Evolutionary conservation across 495 filamentous ascomycete genomes (phyloP).

Genomic region (Pseudomonodictys pantanalensis): DNA sequence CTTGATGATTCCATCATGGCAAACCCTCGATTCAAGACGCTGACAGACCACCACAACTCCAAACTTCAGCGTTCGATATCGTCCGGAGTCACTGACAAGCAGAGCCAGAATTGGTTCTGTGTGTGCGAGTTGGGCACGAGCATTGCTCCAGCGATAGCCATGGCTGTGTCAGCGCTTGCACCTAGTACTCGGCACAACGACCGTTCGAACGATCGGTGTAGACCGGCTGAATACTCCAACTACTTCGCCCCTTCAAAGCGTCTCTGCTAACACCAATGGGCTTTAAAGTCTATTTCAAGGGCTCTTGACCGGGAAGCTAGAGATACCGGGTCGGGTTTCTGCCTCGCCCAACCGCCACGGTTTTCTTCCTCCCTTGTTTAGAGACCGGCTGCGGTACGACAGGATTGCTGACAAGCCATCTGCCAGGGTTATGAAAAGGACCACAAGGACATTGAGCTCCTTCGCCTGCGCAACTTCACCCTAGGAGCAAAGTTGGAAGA

Average conservation of each 20-base stretch:
- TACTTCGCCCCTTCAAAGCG: background rate
- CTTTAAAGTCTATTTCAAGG: too few species aligned
- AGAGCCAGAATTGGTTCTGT: background rate
- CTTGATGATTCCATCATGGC: slow-evolving; percentile 5
- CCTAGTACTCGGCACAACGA: background rate
- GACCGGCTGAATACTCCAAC: slow-evolving; percentile 17
- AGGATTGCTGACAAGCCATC: slow-evolving; percentile 25
- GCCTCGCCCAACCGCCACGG: too few species aligned
- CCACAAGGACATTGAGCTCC: slow-evolving; percentile 69
- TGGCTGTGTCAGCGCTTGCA: background rate
- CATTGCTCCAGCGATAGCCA: too few species aligned
- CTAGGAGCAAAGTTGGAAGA: slow-evolving; percentile 63
- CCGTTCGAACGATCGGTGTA: slow-evolving; percentile 7
- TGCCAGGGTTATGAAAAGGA: slow-evolving; percentile 67
- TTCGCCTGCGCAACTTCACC: slow-evolving; percentile 75
- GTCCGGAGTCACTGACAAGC: background rate
- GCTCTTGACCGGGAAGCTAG: too few species aligned
- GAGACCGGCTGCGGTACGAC: background rate
- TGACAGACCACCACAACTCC: background rate
- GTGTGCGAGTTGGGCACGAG: slow-evolving; percentile 1
- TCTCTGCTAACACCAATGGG: background rate
- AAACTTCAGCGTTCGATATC: background rate
- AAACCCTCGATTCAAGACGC: too few species aligned
- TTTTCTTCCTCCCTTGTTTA: too few species aligned
- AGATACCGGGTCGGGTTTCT: too few species aligned